Conservation (phyloP, 2,329 filamentous ascomycete genomes). For the Hypoxylon sp. region DNA sequence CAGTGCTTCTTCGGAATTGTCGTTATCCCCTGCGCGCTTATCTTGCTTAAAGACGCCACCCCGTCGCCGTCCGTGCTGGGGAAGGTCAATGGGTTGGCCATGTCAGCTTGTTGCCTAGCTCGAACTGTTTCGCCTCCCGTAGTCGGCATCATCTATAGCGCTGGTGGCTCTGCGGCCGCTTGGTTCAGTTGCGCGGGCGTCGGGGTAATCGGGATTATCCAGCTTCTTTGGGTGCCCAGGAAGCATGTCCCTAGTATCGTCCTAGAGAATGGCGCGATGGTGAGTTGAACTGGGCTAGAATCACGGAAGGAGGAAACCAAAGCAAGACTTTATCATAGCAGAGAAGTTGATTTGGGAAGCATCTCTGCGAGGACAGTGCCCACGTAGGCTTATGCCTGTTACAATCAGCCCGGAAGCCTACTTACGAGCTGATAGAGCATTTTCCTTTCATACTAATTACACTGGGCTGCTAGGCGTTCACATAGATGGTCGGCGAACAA, state of each 20-base stretch:
- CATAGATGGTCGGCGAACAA: conserved; percentile 4
- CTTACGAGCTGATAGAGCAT: too few relatives aligned
- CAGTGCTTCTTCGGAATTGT: conserved; percentile 78
- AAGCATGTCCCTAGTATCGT: conserved; percentile 45
- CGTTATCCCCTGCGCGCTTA: conserved; percentile 75
- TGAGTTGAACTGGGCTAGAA: conserved; percentile 29
- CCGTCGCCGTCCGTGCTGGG: conserved; percentile 72
- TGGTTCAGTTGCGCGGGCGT: conserved; percentile 56
- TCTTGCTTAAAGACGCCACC: conserved; percentile 78
- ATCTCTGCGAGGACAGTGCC: neutral
- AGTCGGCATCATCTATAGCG: conserved; percentile 74
- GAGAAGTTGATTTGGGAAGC: conserved; percentile 3
- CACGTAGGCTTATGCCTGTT: neutral
- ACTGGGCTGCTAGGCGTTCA: neutral
- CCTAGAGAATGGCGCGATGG: conserved; percentile 28
- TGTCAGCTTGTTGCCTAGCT: conserved; percentile 77
- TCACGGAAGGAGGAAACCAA: conserved; percentile 11
- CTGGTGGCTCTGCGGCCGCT: conserved; percentile 62
- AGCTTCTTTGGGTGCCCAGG: conserved; percentile 51
- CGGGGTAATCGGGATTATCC: conserved; percentile 48
- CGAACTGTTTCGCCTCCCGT: conserved; percentile 77
- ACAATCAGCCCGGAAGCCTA: too few relatives aligned
- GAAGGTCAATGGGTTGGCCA: conserved; percentile 78
- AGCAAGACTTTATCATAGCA: neutral
- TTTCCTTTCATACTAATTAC: neutral